Percentiles rank a stretch among this genome's conserved stretches.
These are phyloP conservation scores for Oehlia diaphana DNA, from an alignment of 192 early-diverging fungal species.

Conservation along the genomic window DNA sequence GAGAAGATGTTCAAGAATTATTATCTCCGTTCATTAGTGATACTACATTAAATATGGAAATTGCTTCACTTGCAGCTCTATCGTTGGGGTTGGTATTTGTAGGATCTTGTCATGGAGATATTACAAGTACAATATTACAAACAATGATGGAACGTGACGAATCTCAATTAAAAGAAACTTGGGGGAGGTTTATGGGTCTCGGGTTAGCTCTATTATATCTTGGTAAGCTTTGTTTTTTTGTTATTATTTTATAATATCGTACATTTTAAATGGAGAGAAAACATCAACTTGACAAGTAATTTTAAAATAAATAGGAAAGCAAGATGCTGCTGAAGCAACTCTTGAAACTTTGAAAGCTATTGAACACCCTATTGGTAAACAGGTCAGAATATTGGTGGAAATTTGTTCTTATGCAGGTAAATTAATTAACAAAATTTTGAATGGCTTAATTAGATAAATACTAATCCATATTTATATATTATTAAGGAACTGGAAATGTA, in stretches of 20 bases:
- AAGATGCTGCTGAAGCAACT: slow-evolving; percentile 87
- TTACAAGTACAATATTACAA: slow-evolving; percentile 88
- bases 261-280: not conserved
- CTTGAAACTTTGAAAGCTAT: slow-evolving; percentile 94
- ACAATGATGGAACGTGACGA: slow-evolving; percentile 96
- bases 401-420: slow-evolving; percentile 84
- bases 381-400: slow-evolving; percentile 85
- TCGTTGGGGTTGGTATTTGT: slow-evolving; percentile 93
- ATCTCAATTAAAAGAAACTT: slow-evolving; percentile 80
- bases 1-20: slow-evolving; percentile 82
- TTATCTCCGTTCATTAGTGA: slow-evolving; percentile 83
- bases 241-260: not conserved
- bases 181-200: slow-evolving; percentile 90
- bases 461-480: not conserved
- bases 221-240: slow-evolving; percentile 45
- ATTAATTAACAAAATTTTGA: not conserved
- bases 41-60: slow-evolving; percentile 78
- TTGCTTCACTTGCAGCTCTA: slow-evolving; percentile 86
- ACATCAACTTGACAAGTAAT: not conserved
- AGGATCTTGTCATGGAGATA: slow-evolving; percentile 86
- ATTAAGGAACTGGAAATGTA: slow-evolving; percentile 86
- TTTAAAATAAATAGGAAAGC: slow-evolving; percentile 55
- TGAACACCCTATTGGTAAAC: slow-evolving; percentile 90
- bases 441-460: not conserved
- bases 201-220: slow-evolving; percentile 89